Evolutionary conservation across 805 yeast genomes (phyloP).

Genomic region (Vanderwaltozyma yarrowii): DNA sequence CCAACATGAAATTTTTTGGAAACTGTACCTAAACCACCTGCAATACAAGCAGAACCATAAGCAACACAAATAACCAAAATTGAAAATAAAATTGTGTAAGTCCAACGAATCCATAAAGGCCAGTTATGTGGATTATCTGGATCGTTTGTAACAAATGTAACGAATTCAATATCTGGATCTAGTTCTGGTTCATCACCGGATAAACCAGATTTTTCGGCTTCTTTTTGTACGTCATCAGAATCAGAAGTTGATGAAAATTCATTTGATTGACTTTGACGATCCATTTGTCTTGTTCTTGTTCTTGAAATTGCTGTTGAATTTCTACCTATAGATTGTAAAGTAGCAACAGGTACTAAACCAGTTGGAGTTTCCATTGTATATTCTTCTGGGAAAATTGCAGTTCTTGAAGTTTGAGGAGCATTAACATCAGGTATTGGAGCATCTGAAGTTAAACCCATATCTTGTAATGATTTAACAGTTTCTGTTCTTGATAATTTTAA

Average conservation of each 20-base stretch:
- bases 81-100: conserved; percentile 59
- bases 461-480: conserved; percentile 58
- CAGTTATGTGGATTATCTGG: conserved; percentile 90
- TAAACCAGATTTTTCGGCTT: conserved; percentile 1
- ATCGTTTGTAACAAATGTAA: conserved; percentile 68
- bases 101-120: conserved; percentile 47
- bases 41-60: conserved; percentile 83
- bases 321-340: conserved; percentile 62
- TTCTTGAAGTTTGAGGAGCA: conserved; percentile 41
- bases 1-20: conserved; percentile 59
- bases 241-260: conserved; percentile 4
- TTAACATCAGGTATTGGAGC: conserved; percentile 47
- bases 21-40: conserved; percentile 72
- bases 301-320: conserved; percentile 28
- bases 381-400: conserved; percentile 81
- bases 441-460: conserved; percentile 47
- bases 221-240: conserved; percentile 3
- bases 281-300: conserved; percentile 31
- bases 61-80: conserved; percentile 80
- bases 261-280: conserved; percentile 7
- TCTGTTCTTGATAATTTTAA: conserved; percentile 49
- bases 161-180: conserved; percentile 70
- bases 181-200: conserved; percentile 27
- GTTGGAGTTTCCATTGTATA: conserved; percentile 81
- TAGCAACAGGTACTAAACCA: conserved; percentile 74